A percentile compares a stretch with the other conserved stretches of the same genome.
These are phyloP conservation scores for Cordyceps farinosa DNA, from an alignment of 2,329 filamentous ascomycete species.

Conservation along the genomic window DNA sequence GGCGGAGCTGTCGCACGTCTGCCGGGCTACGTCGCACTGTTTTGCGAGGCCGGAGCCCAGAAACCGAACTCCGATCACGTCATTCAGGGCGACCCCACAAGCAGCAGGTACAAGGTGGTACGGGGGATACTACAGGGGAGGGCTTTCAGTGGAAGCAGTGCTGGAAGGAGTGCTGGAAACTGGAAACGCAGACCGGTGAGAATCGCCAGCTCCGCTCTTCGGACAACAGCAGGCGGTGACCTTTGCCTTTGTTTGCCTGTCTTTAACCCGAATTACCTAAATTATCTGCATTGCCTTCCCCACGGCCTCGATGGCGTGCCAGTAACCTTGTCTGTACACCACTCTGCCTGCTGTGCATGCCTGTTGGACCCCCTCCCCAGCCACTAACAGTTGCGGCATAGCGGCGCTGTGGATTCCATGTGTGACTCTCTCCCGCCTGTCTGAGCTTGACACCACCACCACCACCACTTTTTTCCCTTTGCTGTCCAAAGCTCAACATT, in stretches of 20 bases:
- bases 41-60: slow-evolving; percentile 15
- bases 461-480: not conserved
- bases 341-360: not conserved
- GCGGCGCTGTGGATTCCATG: not conserved
- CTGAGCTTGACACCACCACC: not conserved
- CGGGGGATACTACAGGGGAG: not conserved
- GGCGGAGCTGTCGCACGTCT: not conserved
- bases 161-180: not conserved
- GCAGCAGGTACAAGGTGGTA: not conserved
- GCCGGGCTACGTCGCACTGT: not conserved
- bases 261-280: too few species aligned
- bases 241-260: not conserved
- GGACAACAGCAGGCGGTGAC: slow-evolving; percentile 6
- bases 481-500: not conserved
- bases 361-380: not conserved
- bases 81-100: slow-evolving; percentile 8
- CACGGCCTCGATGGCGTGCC: slow-evolving; percentile 12
- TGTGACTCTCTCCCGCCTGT: slow-evolving; percentile 3
- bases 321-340: not conserved
- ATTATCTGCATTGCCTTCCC: not conserved
- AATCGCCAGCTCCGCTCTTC: not conserved
- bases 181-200: not conserved
- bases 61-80: slow-evolving; percentile 17
- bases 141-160: not conserved
- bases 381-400: not conserved